Percentiles rank a stretch among this genome's conserved stretches.
These are phyloP conservation scores for Dendrobium chrysotoxum DNA, from an alignment of 106 monocot species.

Conservation along the genomic window DNA sequence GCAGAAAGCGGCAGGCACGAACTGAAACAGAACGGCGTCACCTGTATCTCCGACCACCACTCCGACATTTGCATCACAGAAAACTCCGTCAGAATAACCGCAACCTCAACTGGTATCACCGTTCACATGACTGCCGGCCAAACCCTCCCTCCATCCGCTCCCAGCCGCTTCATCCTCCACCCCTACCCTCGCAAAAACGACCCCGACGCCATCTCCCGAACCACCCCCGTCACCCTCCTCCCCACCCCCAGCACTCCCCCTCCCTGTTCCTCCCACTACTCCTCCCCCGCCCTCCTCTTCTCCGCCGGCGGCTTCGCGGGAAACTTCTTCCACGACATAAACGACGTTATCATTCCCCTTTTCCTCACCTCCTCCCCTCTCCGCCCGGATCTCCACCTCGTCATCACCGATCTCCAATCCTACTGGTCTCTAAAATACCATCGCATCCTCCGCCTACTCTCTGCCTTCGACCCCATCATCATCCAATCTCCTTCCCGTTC, in stretches of 20 bases:
- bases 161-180: background rate
- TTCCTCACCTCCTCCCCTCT: slow-evolving; percentile 42
- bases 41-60: slow-evolving; percentile 31
- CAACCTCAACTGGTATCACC: slow-evolving; percentile 6
- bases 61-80: slow-evolving; percentile 43
- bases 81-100: slow-evolving; percentile 23
- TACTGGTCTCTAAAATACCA: slow-evolving; percentile 38
- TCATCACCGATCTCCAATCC: slow-evolving; percentile 24
- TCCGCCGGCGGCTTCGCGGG: slow-evolving; percentile 47
- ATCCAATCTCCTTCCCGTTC: background rate
- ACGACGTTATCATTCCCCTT: slow-evolving; percentile 49
- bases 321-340: slow-evolving; percentile 72
- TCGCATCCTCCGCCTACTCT: slow-evolving; percentile 17
- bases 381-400: slow-evolving; percentile 16
- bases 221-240: slow-evolving; percentile 19
- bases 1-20: slow-evolving; percentile 23
- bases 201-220: slow-evolving; percentile 29
- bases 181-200: slow-evolving; percentile 42
- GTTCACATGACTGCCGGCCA: slow-evolving; percentile 23
- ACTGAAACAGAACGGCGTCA: slow-evolving; percentile 21
- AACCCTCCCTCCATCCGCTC: background rate
- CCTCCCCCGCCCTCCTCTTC: slow-evolving; percentile 39
- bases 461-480: slow-evolving; percentile 5
- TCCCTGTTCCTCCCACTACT: slow-evolving; percentile 25
- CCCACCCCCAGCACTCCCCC: background rate